A percentile compares a stretch with the other conserved stretches of the same genome.
Conservation (phyloP, 169 alveolate genomes). For the Eimeria maxima region DNA sequence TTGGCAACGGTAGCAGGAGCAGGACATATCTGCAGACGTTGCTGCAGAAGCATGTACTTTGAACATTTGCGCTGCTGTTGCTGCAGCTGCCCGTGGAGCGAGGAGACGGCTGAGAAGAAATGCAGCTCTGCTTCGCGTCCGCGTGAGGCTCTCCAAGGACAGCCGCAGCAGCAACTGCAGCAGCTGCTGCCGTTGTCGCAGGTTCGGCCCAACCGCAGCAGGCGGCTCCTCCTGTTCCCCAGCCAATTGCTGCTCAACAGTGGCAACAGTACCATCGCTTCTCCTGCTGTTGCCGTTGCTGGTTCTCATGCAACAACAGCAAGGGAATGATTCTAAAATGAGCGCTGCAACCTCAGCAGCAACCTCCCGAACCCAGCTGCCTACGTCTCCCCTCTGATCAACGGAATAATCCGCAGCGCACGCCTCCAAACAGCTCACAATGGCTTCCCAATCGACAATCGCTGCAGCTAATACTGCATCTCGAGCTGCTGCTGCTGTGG, state of each 20-base stretch:
- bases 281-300: too few relatives aligned
- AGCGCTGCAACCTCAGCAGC: conserved; percentile 88
- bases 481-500: neutral
- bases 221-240: conserved; percentile 40
- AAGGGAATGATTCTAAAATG: conserved; percentile 28
- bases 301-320: neutral
- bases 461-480: conserved; percentile 34
- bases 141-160: conserved; percentile 48
- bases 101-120: conserved; percentile 62
- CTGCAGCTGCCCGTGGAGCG: conserved; percentile 45
- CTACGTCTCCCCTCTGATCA: conserved; percentile 92
- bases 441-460: conserved; percentile 18
- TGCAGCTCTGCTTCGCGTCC: conserved; percentile 75
- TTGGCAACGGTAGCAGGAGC: neutral
- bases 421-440: conserved; percentile 24
- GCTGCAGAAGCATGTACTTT: neutral
- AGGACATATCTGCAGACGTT: neutral
- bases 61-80: neutral
- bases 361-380: conserved; percentile 94
- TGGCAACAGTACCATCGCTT: neutral
- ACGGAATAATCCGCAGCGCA: conserved; percentile 55
- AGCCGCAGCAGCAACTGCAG: conserved; percentile 53
- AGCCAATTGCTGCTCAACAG: neutral
- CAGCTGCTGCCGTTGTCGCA: conserved; percentile 60
- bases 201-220: neutral